Evolutionary conservation across 331 rosid species (phyloP), one percentile per base, ranked within the genome.

Genomic region (Malus hybrid): DNA sequence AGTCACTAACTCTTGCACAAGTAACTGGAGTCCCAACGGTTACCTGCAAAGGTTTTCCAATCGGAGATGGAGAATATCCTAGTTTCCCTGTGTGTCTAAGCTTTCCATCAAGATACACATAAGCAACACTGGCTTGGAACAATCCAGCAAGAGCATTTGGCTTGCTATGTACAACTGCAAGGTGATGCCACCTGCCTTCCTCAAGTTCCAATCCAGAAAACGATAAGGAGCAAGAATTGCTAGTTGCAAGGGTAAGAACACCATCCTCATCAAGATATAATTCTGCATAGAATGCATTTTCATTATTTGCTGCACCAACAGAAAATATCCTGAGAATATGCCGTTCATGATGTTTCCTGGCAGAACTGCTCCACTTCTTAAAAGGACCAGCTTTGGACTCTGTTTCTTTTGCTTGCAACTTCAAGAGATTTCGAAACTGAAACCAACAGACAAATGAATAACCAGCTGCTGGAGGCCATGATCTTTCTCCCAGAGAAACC

Each of bases 401-500:
- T 0, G 73, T 32, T 75, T 96, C 99, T 82, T 91, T 96, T 39
- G 86, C 81, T 65, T 83, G 96, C 29, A 89, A 77, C 83, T 89
- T 90, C 74, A 90, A 84, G 67, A 96, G 86, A 76, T 93, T 96
- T 71, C 19, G 91, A 81, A 96, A 87, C 83, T 96, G 98, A 79
- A 96, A 96, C 99, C 99, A 96, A 68, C 97, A 96, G 73, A 93
- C 96, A 86, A 96, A 96, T 33, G 99, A 96, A 85, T 96, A 96
- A 80, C 99, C 99, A 84, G 96, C 98, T 75, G 98, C 97, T 66
- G 99, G 99, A 39, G 99, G 99, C 99, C 99, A 96, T 57, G 99
- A 96, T 81, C 99, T 89, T 88, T 96, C 98, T 79, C 99, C 99
- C 73, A 96, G 82, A 78, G 99, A 93, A 79, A 96, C 99, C 88